These are phyloP conservation scores for Cyberlindnera suaveolens DNA, from an alignment of 805 yeast species.

Conservation along the genomic window DNA sequence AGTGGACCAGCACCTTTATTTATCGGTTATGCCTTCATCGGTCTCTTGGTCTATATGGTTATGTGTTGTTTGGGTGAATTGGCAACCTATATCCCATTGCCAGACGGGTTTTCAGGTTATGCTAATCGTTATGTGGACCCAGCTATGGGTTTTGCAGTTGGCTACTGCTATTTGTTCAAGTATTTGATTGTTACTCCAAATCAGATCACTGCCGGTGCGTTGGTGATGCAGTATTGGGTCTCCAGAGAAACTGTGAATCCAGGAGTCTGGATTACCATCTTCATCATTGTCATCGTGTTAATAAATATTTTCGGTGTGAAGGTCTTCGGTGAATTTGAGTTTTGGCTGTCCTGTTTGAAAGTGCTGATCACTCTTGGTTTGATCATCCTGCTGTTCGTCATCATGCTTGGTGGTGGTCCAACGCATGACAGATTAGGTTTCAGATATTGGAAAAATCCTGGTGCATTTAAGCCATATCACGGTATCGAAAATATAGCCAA, in stretches of 20 bases:
- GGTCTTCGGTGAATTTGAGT: constrained; percentile 54
- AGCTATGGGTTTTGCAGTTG: constrained; percentile 24
- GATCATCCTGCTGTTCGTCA: constrained; percentile 45
- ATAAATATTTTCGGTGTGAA: constrained; percentile 49
- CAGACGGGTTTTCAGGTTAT: constrained; percentile 62
- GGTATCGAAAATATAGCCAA: constrained; percentile 37
- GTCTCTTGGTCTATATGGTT: constrained; percentile 62
- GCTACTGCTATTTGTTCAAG: constrained; percentile 24
- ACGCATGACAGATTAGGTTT: constrained; percentile 67
- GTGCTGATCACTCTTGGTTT: constrained; percentile 39
- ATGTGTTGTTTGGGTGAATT: constrained; percentile 67
- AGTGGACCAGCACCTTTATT: constrained; percentile 56
- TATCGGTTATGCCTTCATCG: constrained; percentile 63
- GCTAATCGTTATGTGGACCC: constrained; percentile 37
- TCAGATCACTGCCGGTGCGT: constrained; percentile 57
- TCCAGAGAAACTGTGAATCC: constrained; percentile 35
- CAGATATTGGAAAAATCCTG: constrained; percentile 65
- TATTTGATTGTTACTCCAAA: constrained; percentile 23
- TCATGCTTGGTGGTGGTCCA: constrained; percentile 78
- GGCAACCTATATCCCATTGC: constrained; percentile 59
- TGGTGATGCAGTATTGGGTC: constrained; percentile 43
- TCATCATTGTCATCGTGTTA: constrained; percentile 31
- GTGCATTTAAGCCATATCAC: constrained; percentile 46
- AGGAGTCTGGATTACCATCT: constrained; percentile 54
- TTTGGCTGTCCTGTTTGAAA: constrained; percentile 40